Percentiles rank a stretch among this genome's conserved stretches.
Conservation (phyloP, 1,139 yeast genomes). For the Debaryomyces nepalensis region DNA sequence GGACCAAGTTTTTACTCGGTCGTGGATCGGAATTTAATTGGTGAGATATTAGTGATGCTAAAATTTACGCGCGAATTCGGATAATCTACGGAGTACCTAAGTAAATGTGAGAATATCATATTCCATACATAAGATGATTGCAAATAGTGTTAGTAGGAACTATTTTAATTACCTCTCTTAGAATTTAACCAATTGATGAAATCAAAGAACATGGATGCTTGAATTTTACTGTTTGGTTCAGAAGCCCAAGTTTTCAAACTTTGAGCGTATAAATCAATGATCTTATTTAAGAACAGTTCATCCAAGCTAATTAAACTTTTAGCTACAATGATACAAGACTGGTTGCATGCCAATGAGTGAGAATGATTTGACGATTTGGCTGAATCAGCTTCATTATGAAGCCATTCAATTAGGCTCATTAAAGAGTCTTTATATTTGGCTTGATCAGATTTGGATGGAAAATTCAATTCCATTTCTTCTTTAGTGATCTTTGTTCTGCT, state of each 20-base stretch:
- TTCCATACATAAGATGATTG: background rate
- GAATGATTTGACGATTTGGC: conserved; percentile 52
- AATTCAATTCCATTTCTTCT: conserved; percentile 24
- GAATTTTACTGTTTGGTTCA: conserved; percentile 51
- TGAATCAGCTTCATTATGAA: conserved; percentile 48
- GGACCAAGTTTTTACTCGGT: conserved; percentile 8
- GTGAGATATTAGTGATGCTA: conserved; percentile 12
- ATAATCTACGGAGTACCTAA: background rate
- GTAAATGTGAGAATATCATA: conserved; percentile 12
- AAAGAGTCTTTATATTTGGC: conserved; percentile 24
- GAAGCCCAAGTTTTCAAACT: conserved; percentile 67
- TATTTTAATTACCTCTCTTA: conserved; percentile 27
- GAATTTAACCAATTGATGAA: conserved; percentile 79
- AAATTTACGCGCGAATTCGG: conserved; percentile 10
- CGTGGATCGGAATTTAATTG: conserved; percentile 14
- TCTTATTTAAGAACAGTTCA: conserved; percentile 30
- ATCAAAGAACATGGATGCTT: conserved; percentile 71
- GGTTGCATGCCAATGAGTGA: conserved; percentile 60
- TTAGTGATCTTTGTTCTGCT: conserved; percentile 52
- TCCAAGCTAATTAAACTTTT: conserved; percentile 54
- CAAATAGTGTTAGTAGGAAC: too few relatives aligned
- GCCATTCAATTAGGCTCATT: conserved; percentile 31
- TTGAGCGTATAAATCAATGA: conserved; percentile 60
- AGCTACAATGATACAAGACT: conserved; percentile 63
- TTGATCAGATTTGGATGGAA: conserved; percentile 24